Base-by-base conservation (phyloP, 371 early-diverging fungal genomes). In the Apophysomyces ossiformis region DNA sequence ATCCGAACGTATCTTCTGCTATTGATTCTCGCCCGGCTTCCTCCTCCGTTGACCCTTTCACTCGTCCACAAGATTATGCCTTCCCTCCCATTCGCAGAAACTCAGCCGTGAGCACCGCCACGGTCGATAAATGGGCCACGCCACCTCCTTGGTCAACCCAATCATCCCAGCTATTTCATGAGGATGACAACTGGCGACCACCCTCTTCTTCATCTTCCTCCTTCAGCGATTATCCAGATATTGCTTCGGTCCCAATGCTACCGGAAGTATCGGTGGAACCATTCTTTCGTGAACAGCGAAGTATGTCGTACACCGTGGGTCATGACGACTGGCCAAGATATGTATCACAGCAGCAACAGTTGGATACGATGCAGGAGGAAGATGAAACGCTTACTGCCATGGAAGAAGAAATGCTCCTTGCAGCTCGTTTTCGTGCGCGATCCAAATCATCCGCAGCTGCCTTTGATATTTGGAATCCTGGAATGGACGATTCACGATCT, bases 361-460 rank as follows among this genome's bases (percentile, higher is more conserved):
- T 74, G 44, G 68, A 62, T 26, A 72, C 75, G 11, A 76, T 79
- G 73, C 71, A 73, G 45, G 77, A 77, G 64, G 80, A 75, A 26
- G 74, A 77, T 6, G 72, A 72, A 70, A 57, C 47, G 4, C 36
- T 46, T n/a, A 38, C 32, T n/a, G 43, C 61, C 12, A 63, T 66
- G 67, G 65, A 70, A 57, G 68, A 71, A 41, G 65, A 65, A 58
- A 57, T 70, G 63, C 41, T 68, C 1, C 68, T 62, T 38, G 63
- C 64, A n/a, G 65, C 69, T 12, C 66, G 68, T 13, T 65, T 71
- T 7, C 69, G 74, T 12, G 61, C 67, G 7, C 60, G 81, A 47
- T 76, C 76, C 15, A 81, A 78, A 65, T 81, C 81, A 0, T 73
- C 78, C n/a, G 76, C 76, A 12, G 73, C 76, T 36, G 70, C 75